A percentile compares a stretch with the other conserved stretches of the same genome.
Conservation (phyloP, 2,329 filamentous ascomycete genomes). For the Drechslerella dactyloides region DNA sequence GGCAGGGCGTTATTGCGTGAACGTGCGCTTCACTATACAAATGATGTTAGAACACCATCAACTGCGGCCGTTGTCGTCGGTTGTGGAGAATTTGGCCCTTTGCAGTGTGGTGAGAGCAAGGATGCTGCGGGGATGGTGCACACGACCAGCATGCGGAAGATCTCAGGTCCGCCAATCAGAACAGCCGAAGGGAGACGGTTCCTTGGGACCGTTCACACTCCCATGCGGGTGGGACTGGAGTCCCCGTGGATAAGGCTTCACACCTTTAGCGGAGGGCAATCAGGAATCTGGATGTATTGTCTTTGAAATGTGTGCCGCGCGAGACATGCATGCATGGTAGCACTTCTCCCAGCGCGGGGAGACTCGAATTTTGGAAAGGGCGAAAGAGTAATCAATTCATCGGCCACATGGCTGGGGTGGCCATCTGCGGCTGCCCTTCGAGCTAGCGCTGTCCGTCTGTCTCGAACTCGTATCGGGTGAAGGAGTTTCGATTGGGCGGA, state of each 20-base stretch:
- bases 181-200: conserved; percentile 18
- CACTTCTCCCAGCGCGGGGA: conserved; percentile 33
- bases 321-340: conserved; percentile 27
- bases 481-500: conserved; percentile 49
- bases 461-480: conserved; percentile 41
- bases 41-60: conserved; percentile 11
- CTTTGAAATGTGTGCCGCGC: no score
- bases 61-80: conserved; percentile 11
- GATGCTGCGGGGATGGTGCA: conserved; percentile 33
- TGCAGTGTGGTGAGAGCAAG: conserved; percentile 23
- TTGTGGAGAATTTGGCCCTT: conserved; percentile 27
- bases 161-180: conserved; percentile 49
- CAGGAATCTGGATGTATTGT: conserved; percentile 5
- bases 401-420: conserved; percentile 46
- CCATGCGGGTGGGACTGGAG: conserved; percentile 45
- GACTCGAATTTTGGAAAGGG: conserved; percentile 14
- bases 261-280: conserved; percentile 23
- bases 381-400: conserved; percentile 16
- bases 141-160: conserved; percentile 42
- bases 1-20: not conserved
- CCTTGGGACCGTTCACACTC: conserved; percentile 47
- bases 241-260: conserved; percentile 47
- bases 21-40: not conserved
- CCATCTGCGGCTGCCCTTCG: conserved; percentile 18
- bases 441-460: conserved; percentile 36